phyloP scores from a whole-genome alignment of 2,329 filamentous ascomycete species.

The Coniochaeta sp. region DNA sequence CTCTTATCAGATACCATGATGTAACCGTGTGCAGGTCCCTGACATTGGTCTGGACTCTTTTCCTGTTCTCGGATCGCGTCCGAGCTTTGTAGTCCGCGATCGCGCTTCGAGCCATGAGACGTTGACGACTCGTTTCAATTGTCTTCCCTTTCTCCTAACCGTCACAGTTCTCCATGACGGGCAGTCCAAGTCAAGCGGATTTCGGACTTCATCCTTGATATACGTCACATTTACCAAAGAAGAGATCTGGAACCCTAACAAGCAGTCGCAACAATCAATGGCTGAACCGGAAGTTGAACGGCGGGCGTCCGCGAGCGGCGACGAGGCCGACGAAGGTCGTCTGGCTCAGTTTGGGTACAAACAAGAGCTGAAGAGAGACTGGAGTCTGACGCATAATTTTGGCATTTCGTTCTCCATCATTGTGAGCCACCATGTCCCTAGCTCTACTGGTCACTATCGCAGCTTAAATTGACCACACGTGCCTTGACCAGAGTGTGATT shows the following conservation, averaged over 20 bases:
- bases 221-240: not conserved
- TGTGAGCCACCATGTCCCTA: slow-evolving; percentile 24
- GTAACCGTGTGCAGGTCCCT: not conserved
- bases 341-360: slow-evolving; percentile 52
- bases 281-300: slow-evolving; percentile 16
- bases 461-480: not conserved
- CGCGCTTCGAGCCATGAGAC: not conserved
- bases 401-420: slow-evolving; percentile 56
- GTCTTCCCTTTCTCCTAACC: not conserved
- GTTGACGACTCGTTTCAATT: not conserved
- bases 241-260: not conserved
- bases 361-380: slow-evolving; percentile 50
- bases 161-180: not conserved
- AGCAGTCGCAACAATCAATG: slow-evolving; percentile 6
- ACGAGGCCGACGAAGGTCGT: slow-evolving; percentile 38
- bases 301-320: slow-evolving; percentile 14
- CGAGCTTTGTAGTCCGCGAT: not conserved
- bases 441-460: not conserved
- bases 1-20: not conserved
- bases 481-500: slow-evolving; percentile 39
- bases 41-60: not conserved
- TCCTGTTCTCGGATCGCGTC: not conserved
- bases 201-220: not conserved
- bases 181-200: not conserved
- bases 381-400: slow-evolving; percentile 52